Conservation (phyloP, 2,329 filamentous ascomycete species). For the Colletotrichum cuscutae region DNA sequence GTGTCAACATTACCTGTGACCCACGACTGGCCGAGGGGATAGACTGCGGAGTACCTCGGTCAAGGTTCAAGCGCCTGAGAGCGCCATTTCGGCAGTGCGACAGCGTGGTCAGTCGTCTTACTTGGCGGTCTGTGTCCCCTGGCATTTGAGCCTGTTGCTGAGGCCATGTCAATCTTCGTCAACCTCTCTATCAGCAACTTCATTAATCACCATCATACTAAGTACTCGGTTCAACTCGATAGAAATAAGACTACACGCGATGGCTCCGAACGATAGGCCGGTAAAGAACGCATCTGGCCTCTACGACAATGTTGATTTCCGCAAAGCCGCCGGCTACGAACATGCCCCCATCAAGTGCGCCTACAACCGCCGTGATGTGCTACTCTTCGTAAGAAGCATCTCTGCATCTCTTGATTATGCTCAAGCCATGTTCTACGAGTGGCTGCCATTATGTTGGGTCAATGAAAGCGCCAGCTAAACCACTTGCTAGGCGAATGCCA, state of each 20-base stretch:
- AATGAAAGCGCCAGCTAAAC: not conserved
- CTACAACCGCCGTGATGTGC: slow-evolving; percentile 55
- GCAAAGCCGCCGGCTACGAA: slow-evolving; percentile 49
- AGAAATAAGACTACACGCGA: not conserved
- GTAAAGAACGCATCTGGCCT: slow-evolving; percentile 49
- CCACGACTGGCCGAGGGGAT: not conserved
- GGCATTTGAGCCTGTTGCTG: no score
- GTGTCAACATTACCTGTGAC: not conserved
- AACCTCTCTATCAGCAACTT: not conserved
- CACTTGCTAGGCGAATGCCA: slow-evolving; percentile 47
- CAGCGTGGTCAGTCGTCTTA: not conserved
- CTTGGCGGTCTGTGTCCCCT: not conserved
- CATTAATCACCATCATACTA: not conserved
- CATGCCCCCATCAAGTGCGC: slow-evolving; percentile 50
- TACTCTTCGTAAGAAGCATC: slow-evolving; percentile 47
- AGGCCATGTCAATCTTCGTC: not conserved
- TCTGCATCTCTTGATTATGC: no score
- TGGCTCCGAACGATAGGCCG: slow-evolving; percentile 41
- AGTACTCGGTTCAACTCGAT: not conserved
- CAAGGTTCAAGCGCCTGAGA: not conserved
- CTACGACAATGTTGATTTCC: slow-evolving; percentile 54
- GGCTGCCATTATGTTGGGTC: no score
- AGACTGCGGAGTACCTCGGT: slow-evolving; percentile 5
- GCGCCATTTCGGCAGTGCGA: not conserved
- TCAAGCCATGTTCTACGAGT: no score